Evolutionary conservation across 2,329 filamentous ascomycete species (phyloP).

Genomic region (Fusarium neocosmosporiellum): DNA sequence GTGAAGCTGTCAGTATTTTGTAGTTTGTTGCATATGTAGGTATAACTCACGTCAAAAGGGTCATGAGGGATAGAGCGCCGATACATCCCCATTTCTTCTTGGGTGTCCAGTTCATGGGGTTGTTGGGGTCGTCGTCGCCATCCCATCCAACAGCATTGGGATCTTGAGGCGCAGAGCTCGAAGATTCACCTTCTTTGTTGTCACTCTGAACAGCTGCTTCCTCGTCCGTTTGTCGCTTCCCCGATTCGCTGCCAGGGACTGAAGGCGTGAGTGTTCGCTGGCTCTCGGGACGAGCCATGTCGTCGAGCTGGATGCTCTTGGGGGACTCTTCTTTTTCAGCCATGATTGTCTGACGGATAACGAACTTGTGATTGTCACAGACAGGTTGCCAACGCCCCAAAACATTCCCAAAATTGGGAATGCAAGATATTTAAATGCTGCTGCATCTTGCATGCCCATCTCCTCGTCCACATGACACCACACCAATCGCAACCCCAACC

Average conservation of each 20-base stretch:
- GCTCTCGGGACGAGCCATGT: conserved; percentile 28
- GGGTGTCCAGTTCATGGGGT: conserved; percentile 74
- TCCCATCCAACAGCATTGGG: conserved; percentile 41
- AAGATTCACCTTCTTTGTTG: neutral
- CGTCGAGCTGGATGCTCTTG: conserved; percentile 5
- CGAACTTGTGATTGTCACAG: neutral
- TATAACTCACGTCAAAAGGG: conserved; percentile 40
- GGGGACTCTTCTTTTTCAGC: conserved; percentile 1
- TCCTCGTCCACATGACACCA: neutral
- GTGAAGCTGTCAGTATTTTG: conserved; percentile 5
- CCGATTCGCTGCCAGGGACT: neutral
- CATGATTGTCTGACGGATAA: conserved; percentile 1
- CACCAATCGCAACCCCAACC: neutral
- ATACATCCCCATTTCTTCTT: conserved; percentile 53
- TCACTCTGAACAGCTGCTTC: conserved; percentile 4
- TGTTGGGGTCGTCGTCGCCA: conserved; percentile 59
- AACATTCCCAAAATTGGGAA: neutral
- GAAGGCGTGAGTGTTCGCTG: conserved; percentile 33
- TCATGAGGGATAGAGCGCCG: conserved; percentile 46
- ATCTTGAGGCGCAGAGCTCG: conserved; percentile 9
- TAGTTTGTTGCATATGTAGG: accelerated
- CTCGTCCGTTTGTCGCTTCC: conserved; percentile 11
- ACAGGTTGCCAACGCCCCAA: neutral
- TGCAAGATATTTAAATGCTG: conserved; percentile 15
- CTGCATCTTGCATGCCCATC: neutral